Base-by-base conservation (phyloP, 169 alveolate species). In the Plasmodium coatneyi region DNA sequence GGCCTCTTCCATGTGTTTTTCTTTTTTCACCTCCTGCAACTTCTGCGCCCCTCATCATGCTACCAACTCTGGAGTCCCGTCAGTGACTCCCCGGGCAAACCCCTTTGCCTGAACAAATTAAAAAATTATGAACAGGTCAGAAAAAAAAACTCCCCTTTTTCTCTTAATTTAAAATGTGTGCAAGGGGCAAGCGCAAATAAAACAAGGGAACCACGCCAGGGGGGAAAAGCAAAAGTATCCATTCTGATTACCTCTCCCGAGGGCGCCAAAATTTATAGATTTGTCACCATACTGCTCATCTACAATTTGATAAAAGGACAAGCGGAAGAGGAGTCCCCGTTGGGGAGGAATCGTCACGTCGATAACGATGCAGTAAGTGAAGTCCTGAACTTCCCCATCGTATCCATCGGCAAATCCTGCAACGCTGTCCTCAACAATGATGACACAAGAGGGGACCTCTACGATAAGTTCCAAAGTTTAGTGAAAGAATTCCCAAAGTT, bases 181-280 rank as follows among this genome's bases (percentile, higher is more conserved):
- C 76, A 66, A 66, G 36, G 30, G 6, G 76, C 5, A 22, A n/a
- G 76, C n/a, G 16, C 36, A 66, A 66, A 66, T 66, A 66, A 19
- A 28, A 66, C 30, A 25, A 9, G 12, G 60, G 60, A 12, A 16
- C 9, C 36, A 22, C 76, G 39, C 16, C 76, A n/a, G 30, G 76
- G 2, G 36, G 36, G 14, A 9, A 66, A 66, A 66, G 3, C 76
- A 22, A 86, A 86, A 12, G 10, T 76, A 28, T 78, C 60, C 46
- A 22, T 86, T 52, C 80, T 86, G 60, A 86, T 86, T 52, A 86
- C 93, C 10, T 86, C 93, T 34, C 93, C 93, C 6, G 93, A 86
- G 56, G 93, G 71, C 1, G 93, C 93, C 46, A 86, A 74, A 56
- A 86, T 86, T 32, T 86, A 86, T 30, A 86, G 93, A 76, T 56